Evolutionary conservation across 306 rosid genomes (phyloP).

Genomic region (Dicorynia guianensis): DNA sequence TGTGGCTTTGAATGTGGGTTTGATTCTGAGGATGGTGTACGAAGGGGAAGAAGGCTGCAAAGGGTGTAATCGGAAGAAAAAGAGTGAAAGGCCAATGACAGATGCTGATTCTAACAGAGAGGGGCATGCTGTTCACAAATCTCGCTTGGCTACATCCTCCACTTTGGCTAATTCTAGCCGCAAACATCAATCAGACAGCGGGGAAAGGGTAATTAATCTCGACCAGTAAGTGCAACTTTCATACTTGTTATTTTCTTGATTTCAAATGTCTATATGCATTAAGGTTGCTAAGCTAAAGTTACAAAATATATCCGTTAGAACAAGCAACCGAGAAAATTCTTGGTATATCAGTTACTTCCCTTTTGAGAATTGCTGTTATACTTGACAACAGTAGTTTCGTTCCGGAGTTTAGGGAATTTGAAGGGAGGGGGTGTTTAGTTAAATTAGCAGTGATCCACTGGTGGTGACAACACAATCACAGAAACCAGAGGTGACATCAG

Average conservation of each 20-base stretch:
- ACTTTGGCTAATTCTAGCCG: constrained; percentile 27
- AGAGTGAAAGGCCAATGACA: constrained; percentile 33
- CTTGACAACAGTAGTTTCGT: neutral
- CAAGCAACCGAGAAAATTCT: constrained; percentile 4
- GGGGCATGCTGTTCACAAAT: constrained; percentile 30
- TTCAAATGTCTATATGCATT: constrained; percentile 25
- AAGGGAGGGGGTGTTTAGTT: neutral
- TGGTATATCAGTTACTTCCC: constrained; percentile 9
- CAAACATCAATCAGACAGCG: constrained; percentile 39
- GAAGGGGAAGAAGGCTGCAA: constrained; percentile 36
- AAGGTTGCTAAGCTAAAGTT: neutral
- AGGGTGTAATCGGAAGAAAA: constrained; percentile 17
- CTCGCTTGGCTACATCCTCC: constrained; percentile 44
- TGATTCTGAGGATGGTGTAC: constrained; percentile 51
- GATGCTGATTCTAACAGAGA: constrained; percentile 19
- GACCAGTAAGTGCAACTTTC: constrained; percentile 69
- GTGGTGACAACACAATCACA: constrained; percentile 20
- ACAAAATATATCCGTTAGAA: neutral
- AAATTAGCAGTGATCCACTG: constrained; percentile 7
- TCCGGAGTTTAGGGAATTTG: neutral
- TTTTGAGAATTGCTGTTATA: neutral
- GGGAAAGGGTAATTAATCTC: constrained; percentile 62
- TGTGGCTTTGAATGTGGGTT: constrained; percentile 70
- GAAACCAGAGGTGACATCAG: constrained; percentile 41
- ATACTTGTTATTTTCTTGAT: constrained; percentile 5